A percentile compares a stretch with the other conserved stretches of the same genome.
These are phyloP conservation scores for Lentinula edodes DNA, from an alignment of 768 basidiomycete genomes.

Conservation along the genomic window DNA sequence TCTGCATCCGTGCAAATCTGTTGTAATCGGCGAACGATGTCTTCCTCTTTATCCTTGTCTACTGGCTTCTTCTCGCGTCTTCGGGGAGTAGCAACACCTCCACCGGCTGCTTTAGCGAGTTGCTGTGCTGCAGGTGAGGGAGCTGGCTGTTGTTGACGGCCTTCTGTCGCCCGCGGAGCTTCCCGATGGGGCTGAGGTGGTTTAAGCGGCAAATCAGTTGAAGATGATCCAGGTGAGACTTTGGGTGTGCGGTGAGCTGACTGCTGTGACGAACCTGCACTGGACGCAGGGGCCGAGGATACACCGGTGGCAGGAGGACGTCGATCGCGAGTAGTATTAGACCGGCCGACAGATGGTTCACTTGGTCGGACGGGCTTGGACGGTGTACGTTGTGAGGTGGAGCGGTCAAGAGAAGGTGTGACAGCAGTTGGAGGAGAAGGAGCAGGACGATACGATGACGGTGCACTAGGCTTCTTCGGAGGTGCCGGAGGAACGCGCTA, in stretches of 20 bases:
- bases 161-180: conserved; percentile 6
- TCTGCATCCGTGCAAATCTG: conserved; percentile 98
- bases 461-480: conserved; percentile 34
- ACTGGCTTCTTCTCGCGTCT: conserved; percentile 80
- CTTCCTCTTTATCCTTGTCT: conserved; percentile 76
- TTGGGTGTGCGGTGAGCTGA: conserved; percentile 32
- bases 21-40: conserved; percentile 86
- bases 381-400: conserved; percentile 78
- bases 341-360: conserved; percentile 47
- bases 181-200: conserved; percentile 25
- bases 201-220: conserved; percentile 52
- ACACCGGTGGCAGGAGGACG: conserved; percentile 40
- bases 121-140: conserved; percentile 61
- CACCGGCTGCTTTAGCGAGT: conserved; percentile 56
- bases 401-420: conserved; percentile 75
- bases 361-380: conserved; percentile 40
- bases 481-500: conserved; percentile 48
- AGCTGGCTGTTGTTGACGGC: conserved; percentile 35
- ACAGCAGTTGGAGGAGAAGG: conserved; percentile 66
- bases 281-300: conserved; percentile 19
- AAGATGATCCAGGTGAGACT: conserved; percentile 53
- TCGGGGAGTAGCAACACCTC: conserved; percentile 74
- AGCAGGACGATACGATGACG: conserved; percentile 67
- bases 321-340: conserved; percentile 57
- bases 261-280: conserved; percentile 22